Percentiles rank a stretch among this genome's conserved stretches.
phyloP scores from a whole-genome alignment of 139 green algal species.

The Haematococcus lacustris region DNA sequence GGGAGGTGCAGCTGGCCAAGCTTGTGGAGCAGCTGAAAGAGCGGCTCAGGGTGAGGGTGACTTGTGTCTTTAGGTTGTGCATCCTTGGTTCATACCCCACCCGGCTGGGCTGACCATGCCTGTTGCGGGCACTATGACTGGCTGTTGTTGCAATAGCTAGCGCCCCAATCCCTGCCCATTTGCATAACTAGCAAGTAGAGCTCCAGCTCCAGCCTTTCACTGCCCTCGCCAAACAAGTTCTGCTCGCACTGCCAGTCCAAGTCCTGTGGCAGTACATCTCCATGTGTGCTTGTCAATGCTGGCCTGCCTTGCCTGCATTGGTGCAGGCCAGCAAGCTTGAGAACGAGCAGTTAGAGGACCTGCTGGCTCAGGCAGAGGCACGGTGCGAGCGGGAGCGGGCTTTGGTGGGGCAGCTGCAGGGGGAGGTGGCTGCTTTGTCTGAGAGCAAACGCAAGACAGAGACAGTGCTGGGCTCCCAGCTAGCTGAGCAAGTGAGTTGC shows the following conservation, averaged over 20 bases:
- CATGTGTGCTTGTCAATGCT: background rate
- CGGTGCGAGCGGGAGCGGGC: constrained; percentile 23
- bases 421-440: constrained; percentile 31
- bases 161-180: background rate
- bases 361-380: constrained; percentile 51
- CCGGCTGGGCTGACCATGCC: background rate
- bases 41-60: background rate
- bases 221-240: background rate
- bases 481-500: constrained; percentile 6
- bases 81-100: too few species aligned
- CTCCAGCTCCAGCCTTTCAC: background rate
- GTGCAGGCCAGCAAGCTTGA: constrained; percentile 18
- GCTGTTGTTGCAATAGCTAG: too few species aligned
- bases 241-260: background rate
- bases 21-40: constrained; percentile 13
- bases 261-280: background rate
- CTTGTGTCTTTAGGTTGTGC: background rate
- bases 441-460: constrained; percentile 21
- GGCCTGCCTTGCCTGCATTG: background rate
- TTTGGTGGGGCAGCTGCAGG: constrained; percentile 3
- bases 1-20: background rate
- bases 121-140: too few species aligned
- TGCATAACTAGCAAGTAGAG: background rate
- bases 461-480: background rate
- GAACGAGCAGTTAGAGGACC: constrained; percentile 70